phyloP scores from a whole-genome alignment of 2,329 filamentous ascomycete species.

The Pseudogymnoascus sp. region DNA sequence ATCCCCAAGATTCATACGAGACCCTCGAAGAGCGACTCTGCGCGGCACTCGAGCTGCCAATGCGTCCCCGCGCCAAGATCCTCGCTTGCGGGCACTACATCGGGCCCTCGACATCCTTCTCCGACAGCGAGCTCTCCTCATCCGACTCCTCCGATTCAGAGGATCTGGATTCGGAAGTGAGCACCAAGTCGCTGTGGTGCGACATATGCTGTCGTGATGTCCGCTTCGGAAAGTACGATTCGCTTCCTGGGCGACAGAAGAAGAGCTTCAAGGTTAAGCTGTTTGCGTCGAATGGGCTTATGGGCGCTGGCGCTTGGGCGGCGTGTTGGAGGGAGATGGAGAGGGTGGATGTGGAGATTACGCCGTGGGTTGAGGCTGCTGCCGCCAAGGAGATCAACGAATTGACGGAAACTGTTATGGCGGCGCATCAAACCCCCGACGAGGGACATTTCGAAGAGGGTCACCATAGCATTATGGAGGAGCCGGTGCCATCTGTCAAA shows the following conservation, averaged over 20 bases:
- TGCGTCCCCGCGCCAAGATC: constrained; percentile 56
- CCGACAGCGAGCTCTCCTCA: constrained; percentile 18
- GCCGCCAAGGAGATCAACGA: constrained; percentile 41
- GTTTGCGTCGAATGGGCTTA: constrained; percentile 89
- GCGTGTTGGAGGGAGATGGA: constrained; percentile 98
- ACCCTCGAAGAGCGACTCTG: constrained; percentile 68
- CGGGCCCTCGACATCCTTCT: constrained; percentile 43
- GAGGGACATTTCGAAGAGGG: background rate
- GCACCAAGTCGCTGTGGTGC: constrained; percentile 19
- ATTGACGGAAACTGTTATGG: background rate
- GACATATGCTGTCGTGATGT: constrained; percentile 27
- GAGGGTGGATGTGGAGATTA: constrained; percentile 88
- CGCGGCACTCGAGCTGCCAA: constrained; percentile 63
- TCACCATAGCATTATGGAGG: background rate
- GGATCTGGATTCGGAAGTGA: background rate
- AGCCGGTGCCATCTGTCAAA: constrained; percentile 28
- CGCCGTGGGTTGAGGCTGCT: constrained; percentile 57
- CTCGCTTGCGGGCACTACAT: constrained; percentile 72
- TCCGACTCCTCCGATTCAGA: constrained; percentile 22
- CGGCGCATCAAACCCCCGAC: background rate
- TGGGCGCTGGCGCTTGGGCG: constrained; percentile 84
- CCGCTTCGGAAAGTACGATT: constrained; percentile 20
- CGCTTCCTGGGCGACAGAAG: constrained; percentile 14
- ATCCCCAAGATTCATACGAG: constrained; percentile 74
- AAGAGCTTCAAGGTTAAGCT: constrained; percentile 70